Base-by-base conservation (phyloP, 2,329 filamentous ascomycete species). In the Fusarium foetens region DNA sequence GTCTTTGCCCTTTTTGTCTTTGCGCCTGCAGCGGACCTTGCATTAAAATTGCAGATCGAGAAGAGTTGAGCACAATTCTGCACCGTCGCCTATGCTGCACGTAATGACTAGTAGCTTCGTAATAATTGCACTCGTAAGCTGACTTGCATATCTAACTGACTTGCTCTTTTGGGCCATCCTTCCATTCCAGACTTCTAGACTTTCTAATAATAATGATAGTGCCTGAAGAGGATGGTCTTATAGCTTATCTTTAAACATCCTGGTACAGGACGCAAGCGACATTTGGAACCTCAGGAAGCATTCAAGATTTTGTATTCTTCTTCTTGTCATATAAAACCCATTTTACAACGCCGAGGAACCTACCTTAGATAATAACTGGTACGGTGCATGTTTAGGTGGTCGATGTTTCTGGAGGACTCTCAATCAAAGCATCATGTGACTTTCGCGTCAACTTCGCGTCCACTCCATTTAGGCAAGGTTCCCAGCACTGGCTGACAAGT, bases 361-460 rank as follows among this genome's bases (percentile, higher is more conserved):
- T 35, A 17, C 23, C 31, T 25, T 8, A 11, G 8, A 35, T 3
- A 51, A 25, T 11, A 19, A 35, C 8, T 51, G 31, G 12, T 35
- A 35, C 23, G 29, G 16, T 49, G 29, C 11, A 51, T 19, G n/a
- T 51, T 8, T 35, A 35, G 12, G 23, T 25, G 31, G 35, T 19
- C 8, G 17, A 17, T 23, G n/a, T 35, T 35, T 35, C 46, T 10
- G 9, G 5, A 33, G 6, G 27, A 35, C 29, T 35, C 29, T 25
- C 23, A 9, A 51, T 39, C 21, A 21, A 27, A 11, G 25, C n/a
- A 27, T 58, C 80, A 82, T 72, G 80, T 82, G 81, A 82, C 59
- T 64, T 66, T 76, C 73, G 64, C 58, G 79, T 79, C 68, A 70
- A 38, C 43, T 63, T 79, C 79, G 79, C 72, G 79, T 46, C 38